Evolutionary conservation across 2,329 filamentous ascomycete genomes (phyloP).

Genomic region (Clarireedia hainanense): DNA sequence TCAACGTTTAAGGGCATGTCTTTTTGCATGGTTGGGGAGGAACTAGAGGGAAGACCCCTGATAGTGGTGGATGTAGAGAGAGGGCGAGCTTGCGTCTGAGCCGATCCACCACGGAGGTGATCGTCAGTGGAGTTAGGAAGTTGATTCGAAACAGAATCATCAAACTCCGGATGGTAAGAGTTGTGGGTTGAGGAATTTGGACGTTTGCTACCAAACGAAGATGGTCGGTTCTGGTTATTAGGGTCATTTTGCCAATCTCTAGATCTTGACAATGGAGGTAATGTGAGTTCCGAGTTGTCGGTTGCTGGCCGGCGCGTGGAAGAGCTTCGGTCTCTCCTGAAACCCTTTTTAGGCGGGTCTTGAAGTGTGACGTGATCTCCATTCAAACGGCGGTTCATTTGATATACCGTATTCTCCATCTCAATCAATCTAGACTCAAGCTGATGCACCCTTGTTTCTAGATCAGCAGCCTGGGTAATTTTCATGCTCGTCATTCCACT

Average conservation of each 20-base stretch:
- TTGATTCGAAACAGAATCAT: conserved; percentile 14
- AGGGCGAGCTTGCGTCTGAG: conserved; percentile 18
- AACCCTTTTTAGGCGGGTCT: conserved; percentile 18
- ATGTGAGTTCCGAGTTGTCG: conserved; percentile 20
- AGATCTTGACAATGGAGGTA: conserved; percentile 16
- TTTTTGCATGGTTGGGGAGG: conserved; percentile 23
- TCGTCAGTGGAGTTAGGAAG: conserved; percentile 7
- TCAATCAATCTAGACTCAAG: conserved; percentile 46
- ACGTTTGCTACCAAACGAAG: conserved; percentile 20
- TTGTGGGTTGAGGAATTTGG: conserved; percentile 22
- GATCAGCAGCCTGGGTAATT: conserved; percentile 46
- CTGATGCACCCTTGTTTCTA: conserved; percentile 44
- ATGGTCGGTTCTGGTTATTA: conserved; percentile 13
- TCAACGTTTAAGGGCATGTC: conserved; percentile 32
- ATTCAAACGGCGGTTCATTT: conserved; percentile 10
- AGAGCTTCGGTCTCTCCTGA: conserved; percentile 12
- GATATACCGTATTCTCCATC: conserved; percentile 36
- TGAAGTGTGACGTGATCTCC: conserved; percentile 17
- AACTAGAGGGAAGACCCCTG: conserved; percentile 21
- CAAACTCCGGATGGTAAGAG: conserved; percentile 19
- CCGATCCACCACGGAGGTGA: conserved; percentile 2
- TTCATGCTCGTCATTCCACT: conserved; percentile 45
- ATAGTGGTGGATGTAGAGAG: conserved; percentile 29
- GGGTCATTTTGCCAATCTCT: conserved; percentile 11
- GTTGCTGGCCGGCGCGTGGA: conserved; percentile 18